A percentile compares a stretch with the other conserved stretches of the same genome.
Evolutionary conservation across 2,329 filamentous ascomycete species (phyloP).

Genomic region (Calonectria ilicicola): DNA sequence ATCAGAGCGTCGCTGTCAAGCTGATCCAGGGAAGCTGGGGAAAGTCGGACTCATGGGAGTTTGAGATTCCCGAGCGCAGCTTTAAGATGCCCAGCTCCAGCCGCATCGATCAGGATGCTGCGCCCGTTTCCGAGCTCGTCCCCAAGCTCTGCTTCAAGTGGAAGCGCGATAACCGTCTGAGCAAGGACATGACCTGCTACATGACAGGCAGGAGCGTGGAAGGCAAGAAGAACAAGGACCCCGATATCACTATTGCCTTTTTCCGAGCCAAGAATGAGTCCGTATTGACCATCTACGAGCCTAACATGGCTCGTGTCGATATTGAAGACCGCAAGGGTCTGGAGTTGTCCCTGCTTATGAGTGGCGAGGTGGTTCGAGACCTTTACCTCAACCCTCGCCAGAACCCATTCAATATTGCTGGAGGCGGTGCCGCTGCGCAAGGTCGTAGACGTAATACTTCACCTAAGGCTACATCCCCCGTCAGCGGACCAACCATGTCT

Average conservation of each 20-base stretch:
- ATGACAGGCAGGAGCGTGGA: slow-evolving; percentile 82
- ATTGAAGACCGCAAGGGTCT: slow-evolving; percentile 95
- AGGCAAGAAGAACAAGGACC: slow-evolving; percentile 88
- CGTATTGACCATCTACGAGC: slow-evolving; percentile 87
- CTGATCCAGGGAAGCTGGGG: slow-evolving; percentile 83
- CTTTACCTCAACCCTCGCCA: slow-evolving; percentile 73
- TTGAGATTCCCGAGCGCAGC: slow-evolving; percentile 88
- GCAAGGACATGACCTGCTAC: slow-evolving; percentile 90
- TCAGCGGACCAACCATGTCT: slow-evolving; percentile 45
- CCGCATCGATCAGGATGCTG: slow-evolving; percentile 78
- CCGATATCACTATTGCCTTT: slow-evolving; percentile 94
- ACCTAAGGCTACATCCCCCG: slow-evolving; percentile 46
- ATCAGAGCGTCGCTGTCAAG: slow-evolving; percentile 81
- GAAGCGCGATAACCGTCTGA: slow-evolving; percentile 88
- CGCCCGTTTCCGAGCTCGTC: slow-evolving; percentile 61
- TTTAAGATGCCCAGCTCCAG: slow-evolving; percentile 86
- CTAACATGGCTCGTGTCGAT: slow-evolving; percentile 89
- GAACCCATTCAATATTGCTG: slow-evolving; percentile 83
- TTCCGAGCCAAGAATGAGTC: slow-evolving; percentile 78
- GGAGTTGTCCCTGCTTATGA: slow-evolving; percentile 80
- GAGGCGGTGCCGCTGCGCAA: slow-evolving; percentile 45
- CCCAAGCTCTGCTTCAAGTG: slow-evolving; percentile 88
- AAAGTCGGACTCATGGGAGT: slow-evolving; percentile 85
- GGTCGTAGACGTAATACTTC: slow-evolving; percentile 52
- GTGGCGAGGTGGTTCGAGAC: slow-evolving; percentile 74